These are phyloP conservation scores for Schwanniomyces polymorphus DNA, from an alignment of 805 yeast species.

Conservation along the genomic window DNA sequence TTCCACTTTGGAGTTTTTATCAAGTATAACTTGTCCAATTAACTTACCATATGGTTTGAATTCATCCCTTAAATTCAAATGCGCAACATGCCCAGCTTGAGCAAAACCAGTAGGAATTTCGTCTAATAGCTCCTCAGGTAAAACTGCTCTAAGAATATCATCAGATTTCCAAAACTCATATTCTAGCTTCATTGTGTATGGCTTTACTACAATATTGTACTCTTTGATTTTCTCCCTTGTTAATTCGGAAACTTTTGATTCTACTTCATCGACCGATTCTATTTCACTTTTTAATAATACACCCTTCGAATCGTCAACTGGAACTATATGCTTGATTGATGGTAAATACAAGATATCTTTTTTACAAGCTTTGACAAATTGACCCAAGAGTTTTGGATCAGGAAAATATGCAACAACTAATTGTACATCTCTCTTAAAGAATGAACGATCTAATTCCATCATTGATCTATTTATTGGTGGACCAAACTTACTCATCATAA, in stretches of 20 bases:
- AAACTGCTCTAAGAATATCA: conserved; percentile 72
- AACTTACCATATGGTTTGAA: conserved; percentile 77
- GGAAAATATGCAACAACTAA: conserved; percentile 70
- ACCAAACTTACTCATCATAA: conserved; percentile 30
- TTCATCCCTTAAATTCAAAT: conserved; percentile 79
- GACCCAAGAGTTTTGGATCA: conserved; percentile 61
- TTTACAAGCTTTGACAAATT: conserved; percentile 58
- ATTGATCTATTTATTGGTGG: conserved; percentile 75
- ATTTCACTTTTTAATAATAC: conserved; percentile 62
- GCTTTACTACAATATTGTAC: conserved; percentile 45
- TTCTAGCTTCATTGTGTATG: conserved; percentile 56
- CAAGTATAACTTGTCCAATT: conserved; percentile 88
- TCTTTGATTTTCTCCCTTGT: conserved; percentile 49
- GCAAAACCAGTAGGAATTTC: conserved; percentile 92
- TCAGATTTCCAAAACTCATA: conserved; percentile 90
- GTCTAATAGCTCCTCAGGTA: conserved; percentile 68
- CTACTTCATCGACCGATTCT: conserved; percentile 34
- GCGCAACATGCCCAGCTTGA: conserved; percentile 94
- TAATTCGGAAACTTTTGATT: conserved; percentile 35
- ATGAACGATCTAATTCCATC: conserved; percentile 63
- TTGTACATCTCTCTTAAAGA: conserved; percentile 57
- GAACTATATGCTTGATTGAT: conserved; percentile 66
- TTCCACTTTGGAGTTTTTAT: conserved; percentile 75
- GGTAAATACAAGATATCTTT: conserved; percentile 69
- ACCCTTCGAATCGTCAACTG: conserved; percentile 42